Conservation (phyloP, 192 early-diverging fungal species). For the Dissophora ornata region DNA sequence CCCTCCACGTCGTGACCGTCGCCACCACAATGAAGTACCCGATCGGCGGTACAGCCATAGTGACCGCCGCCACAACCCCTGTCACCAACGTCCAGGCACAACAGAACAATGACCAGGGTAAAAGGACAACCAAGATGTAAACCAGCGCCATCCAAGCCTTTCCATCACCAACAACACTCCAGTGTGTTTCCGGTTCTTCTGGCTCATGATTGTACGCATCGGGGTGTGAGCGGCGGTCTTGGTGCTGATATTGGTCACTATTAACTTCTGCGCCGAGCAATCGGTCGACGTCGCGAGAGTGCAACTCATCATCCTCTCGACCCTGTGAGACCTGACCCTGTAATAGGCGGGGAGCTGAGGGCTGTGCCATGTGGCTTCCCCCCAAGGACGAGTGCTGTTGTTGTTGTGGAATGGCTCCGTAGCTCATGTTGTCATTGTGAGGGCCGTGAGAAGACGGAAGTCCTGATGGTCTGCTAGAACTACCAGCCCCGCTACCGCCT, state of each 20-base stretch:
- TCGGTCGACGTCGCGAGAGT: conserved; percentile 37
- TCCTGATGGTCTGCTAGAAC: not conserved
- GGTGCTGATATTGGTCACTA: too few species aligned
- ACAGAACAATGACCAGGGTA: conserved; percentile 36
- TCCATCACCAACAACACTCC: conserved; percentile 19
- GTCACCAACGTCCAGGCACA: conserved; percentile 40
- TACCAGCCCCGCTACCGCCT: conserved; percentile 2
- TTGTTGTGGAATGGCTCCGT: conserved; percentile 10
- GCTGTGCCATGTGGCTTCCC: not conserved
- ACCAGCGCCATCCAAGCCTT: conserved; percentile 30
- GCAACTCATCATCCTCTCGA: conserved; percentile 29
- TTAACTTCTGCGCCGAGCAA: conserved; percentile 17
- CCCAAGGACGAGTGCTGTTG: not conserved
- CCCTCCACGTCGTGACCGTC: conserved; percentile 40
- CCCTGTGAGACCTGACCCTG: conserved; percentile 23
- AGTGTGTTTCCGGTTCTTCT: conserved; percentile 28
- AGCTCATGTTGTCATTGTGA: too few species aligned
- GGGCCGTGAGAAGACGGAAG: not conserved
- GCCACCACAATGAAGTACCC: conserved; percentile 36
- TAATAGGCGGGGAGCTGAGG: not conserved
- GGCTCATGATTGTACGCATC: not conserved
- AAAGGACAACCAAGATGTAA: conserved; percentile 13
- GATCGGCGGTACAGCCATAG: conserved; percentile 28
- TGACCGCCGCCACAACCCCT: conserved; percentile 5
- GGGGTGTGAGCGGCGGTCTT: not conserved